These are phyloP conservation scores for Didymella pinodella DNA, from an alignment of 2,329 filamentous ascomycete genomes.

Conservation along the genomic window DNA sequence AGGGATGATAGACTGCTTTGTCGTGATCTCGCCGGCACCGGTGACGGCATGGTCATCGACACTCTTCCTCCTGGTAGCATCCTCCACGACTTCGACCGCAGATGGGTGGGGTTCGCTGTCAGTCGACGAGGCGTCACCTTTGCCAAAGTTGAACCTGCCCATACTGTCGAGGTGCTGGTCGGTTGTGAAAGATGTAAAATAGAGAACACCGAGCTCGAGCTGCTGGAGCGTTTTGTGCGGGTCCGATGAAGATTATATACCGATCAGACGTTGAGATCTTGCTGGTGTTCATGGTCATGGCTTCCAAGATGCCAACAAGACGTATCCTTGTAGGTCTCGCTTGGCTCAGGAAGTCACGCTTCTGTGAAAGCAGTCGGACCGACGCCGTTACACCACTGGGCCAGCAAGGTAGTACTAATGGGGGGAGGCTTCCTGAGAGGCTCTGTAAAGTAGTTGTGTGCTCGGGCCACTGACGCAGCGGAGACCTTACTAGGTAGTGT, in stretches of 20 bases:
- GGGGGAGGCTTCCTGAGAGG: slow-evolving; percentile 1
- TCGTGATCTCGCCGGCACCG: slow-evolving; percentile 53
- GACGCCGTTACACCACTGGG: slow-evolving; percentile 8
- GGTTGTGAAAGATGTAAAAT: not conserved
- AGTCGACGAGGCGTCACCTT: slow-evolving; percentile 13
- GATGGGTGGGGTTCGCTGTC: slow-evolving; percentile 30
- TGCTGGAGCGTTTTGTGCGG: slow-evolving; percentile 12
- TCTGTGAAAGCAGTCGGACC: slow-evolving; percentile 16
- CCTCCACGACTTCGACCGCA: slow-evolving; percentile 31
- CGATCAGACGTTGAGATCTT: slow-evolving; percentile 4
- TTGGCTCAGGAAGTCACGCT: slow-evolving; percentile 18
- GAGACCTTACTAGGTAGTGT: not conserved
- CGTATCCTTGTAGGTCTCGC: slow-evolving; percentile 9
- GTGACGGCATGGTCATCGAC: slow-evolving; percentile 35
- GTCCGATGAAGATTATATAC: slow-evolving; percentile 19
- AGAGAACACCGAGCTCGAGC: slow-evolving; percentile 14
- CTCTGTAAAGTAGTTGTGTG: not conserved
- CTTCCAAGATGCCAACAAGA: slow-evolving; percentile 24
- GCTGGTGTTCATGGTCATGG: slow-evolving; percentile 13
- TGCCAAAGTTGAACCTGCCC: slow-evolving; percentile 24
- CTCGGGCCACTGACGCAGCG: slow-evolving; percentile 3
- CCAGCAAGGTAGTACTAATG: not conserved
- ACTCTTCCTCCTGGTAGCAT: slow-evolving; percentile 24
- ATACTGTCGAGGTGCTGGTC: not conserved
- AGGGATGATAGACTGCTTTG: slow-evolving; percentile 66